These are phyloP conservation scores for Vitis hybrid DNA, from an alignment of 177 flowering plant species.

Conservation along the genomic window DNA sequence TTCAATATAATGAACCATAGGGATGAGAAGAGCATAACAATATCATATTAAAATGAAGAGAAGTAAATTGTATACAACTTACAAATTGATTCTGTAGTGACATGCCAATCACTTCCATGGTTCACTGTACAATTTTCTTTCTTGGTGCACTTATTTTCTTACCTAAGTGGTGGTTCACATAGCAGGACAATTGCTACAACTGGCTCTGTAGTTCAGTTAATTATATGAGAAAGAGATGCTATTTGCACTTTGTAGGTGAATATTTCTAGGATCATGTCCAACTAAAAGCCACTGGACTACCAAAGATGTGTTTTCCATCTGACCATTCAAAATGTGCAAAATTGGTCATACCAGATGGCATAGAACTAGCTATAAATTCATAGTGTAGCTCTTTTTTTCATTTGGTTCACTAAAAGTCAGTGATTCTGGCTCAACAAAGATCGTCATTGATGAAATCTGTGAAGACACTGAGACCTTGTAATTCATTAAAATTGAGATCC, in stretches of 20 bases:
- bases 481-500: no score
- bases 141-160: no score
- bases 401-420: slow-evolving; percentile 39
- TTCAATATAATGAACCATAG: no score
- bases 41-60: no score
- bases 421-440: slow-evolving; percentile 51
- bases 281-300: slow-evolving; percentile 47
- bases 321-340: slow-evolving; percentile 75
- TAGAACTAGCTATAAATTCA: slow-evolving; percentile 48
- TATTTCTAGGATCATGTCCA: no score
- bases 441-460: slow-evolving; percentile 35
- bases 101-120: neutral
- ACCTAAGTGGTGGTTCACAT: no score
- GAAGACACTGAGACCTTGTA: slow-evolving; percentile 52
- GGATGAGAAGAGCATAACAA: no score
- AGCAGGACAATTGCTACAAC: no score
- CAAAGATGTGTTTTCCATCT: slow-evolving; percentile 68
- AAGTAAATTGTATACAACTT: no score
- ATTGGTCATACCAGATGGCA: slow-evolving; percentile 52
- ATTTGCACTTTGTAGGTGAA: no score
- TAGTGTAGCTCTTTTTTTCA: slow-evolving; percentile 48
- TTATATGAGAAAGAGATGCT: no score
- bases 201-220: no score
- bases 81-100: neutral
- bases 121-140: slow-evolving; percentile 7